phyloP scores from a whole-genome alignment of 805 yeast species.

The Zygoascus flipseniorum region DNA sequence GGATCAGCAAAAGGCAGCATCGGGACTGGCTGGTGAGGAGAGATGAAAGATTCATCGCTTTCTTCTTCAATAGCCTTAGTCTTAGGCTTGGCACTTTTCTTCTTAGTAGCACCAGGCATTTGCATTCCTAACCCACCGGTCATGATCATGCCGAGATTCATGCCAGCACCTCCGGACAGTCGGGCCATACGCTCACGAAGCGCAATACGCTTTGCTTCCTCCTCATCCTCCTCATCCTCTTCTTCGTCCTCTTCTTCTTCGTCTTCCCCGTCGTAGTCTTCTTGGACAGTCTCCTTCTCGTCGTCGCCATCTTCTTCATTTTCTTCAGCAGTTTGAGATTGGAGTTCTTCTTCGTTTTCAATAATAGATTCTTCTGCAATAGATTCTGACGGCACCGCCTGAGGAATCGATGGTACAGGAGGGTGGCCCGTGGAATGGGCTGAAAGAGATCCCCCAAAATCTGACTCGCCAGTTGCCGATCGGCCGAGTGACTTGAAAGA shows the following conservation, averaged over 20 bases:
- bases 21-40: conserved; percentile 36
- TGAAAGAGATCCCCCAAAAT: background rate
- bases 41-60: conserved; percentile 18
- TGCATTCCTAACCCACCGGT: conserved; percentile 25
- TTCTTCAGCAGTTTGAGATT: conserved; percentile 5
- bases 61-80: conserved; percentile 19
- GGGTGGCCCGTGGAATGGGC: background rate
- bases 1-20: conserved; percentile 46
- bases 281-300: conserved; percentile 10
- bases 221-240: conserved; percentile 36
- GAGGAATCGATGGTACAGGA: background rate
- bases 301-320: conserved; percentile 3
- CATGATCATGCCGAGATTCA: conserved; percentile 17
- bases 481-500: background rate
- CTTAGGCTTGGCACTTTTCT: conserved; percentile 20
- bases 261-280: conserved; percentile 24
- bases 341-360: background rate
- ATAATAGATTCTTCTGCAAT: background rate
- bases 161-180: conserved; percentile 70
- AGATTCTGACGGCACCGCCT: background rate
- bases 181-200: conserved; percentile 94
- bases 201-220: conserved; percentile 55
- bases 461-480: background rate
- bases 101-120: conserved; percentile 20
- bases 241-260: conserved; percentile 26